Evolutionary conservation across 768 basidiomycete genomes (phyloP).

Genomic region (Calocybe cyanea): DNA sequence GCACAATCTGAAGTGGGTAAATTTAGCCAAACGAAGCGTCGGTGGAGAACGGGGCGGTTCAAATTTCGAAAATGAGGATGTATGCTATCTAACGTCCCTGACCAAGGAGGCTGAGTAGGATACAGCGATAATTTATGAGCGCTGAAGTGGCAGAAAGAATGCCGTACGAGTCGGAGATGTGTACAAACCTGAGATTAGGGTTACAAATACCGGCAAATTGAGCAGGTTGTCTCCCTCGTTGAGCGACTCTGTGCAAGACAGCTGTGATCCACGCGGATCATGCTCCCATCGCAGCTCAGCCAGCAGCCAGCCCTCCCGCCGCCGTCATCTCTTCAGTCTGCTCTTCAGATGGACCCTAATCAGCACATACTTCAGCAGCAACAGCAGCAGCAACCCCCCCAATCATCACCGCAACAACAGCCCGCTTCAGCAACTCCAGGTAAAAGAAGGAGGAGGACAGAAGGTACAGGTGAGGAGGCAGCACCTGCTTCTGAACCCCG

Average conservation of each 20-base stretch:
- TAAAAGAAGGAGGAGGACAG: conserved; percentile 59
- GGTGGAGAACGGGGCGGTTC: too few relatives aligned
- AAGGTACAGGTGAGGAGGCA: conserved; percentile 52
- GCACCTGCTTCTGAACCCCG: conserved; percentile 65
- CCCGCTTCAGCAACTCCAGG: conserved; percentile 25
- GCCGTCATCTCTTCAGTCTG: conserved; percentile 54
- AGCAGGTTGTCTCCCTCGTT: conserved; percentile 29
- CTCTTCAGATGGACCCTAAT: conserved; percentile 66
- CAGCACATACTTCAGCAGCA: conserved; percentile 48
- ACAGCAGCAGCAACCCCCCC: conserved; percentile 30
- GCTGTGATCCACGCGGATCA: conserved; percentile 22
- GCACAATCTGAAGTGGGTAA: too few relatives aligned
- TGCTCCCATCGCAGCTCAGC: conserved; percentile 33
- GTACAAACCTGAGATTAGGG: conserved; percentile 23
- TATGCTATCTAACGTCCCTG: too few relatives aligned
- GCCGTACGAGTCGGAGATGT: conserved; percentile 4
- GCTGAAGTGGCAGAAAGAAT: too few relatives aligned
- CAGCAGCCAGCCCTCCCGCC: conserved; percentile 25
- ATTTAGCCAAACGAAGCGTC: too few relatives aligned
- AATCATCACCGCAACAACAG: conserved; percentile 19
- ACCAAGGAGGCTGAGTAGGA: too few relatives aligned
- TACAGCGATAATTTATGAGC: too few relatives aligned
- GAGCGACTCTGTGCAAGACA: conserved; percentile 21
- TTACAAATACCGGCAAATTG: conserved; percentile 32
- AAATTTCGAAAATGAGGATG: too few relatives aligned